Conservation (phyloP, 768 basidiomycete species). For the Plicaturopsis crispa region DNA sequence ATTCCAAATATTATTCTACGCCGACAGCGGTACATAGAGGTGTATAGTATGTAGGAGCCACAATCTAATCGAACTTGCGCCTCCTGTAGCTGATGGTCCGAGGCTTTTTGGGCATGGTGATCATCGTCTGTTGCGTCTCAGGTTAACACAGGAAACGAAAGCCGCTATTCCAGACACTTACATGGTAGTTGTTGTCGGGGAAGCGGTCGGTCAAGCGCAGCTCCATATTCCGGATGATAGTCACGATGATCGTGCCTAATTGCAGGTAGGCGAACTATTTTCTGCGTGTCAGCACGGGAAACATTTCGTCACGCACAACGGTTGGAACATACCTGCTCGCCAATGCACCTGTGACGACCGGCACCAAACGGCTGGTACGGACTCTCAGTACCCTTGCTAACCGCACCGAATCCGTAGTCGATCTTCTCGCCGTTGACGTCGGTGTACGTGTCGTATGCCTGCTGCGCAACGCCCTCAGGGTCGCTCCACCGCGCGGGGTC, state of each 20-base stretch:
- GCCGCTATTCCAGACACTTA: constrained; percentile 29
- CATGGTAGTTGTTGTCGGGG: constrained; percentile 86
- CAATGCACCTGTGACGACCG: constrained; percentile 91
- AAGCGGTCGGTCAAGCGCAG: constrained; percentile 60
- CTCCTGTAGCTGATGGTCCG: constrained; percentile 60
- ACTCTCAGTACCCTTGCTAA: constrained; percentile 93
- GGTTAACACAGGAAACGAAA: constrained; percentile 4
- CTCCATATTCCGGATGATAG: constrained; percentile 71
- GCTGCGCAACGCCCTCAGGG: constrained; percentile 70
- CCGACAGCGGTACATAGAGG: no score
- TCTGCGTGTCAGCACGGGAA: neutral
- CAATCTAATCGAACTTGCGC: constrained; percentile 42
- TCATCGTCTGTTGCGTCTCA: constrained; percentile 98
- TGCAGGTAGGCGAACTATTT: constrained; percentile 94
- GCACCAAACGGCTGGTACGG: constrained; percentile 98
- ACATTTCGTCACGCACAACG: neutral
- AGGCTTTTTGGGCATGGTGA: constrained; percentile 77
- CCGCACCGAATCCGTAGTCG: constrained; percentile 93
- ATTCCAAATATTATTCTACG: no score
- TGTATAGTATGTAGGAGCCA: no score
- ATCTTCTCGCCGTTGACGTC: constrained; percentile 82
- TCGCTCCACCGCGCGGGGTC: constrained; percentile 84
- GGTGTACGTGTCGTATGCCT: constrained; percentile 67
- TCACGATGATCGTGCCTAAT: constrained; percentile 75
- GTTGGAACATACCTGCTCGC: constrained; percentile 60